Percentiles rank a stretch among this genome's conserved stretches.
Evolutionary conservation across 306 rosid genomes (phyloP).

Genomic region (Coriaria nepalensis): DNA sequence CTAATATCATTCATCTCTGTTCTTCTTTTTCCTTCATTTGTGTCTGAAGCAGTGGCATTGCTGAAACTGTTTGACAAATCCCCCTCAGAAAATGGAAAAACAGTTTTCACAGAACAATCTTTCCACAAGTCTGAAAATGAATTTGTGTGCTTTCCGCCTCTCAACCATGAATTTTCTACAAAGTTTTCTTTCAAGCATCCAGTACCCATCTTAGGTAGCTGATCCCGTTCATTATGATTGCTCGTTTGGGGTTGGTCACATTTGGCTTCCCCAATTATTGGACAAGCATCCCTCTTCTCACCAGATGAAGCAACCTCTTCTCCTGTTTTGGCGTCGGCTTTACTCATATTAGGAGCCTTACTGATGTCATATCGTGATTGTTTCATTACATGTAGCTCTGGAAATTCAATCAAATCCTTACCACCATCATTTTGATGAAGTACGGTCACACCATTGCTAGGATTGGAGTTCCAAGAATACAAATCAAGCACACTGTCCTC

Average conservation of each 20-base stretch:
- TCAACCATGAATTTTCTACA: constrained; percentile 53
- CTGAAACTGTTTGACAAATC: constrained; percentile 41
- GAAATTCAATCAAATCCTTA: constrained; percentile 17
- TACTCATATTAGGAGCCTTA: constrained; percentile 30
- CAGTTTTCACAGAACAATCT: constrained; percentile 70
- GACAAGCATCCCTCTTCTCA: constrained; percentile 44
- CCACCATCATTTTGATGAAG: constrained; percentile 35
- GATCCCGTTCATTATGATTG: constrained; percentile 44
- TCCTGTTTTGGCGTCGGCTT: constrained; percentile 25
- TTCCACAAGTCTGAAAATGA: constrained; percentile 60
- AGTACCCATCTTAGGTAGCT: constrained; percentile 31
- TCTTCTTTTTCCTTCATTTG: constrained; percentile 52
- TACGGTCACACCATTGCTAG: constrained; percentile 45
- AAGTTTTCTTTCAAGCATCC: constrained; percentile 40
- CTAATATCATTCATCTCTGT: constrained; percentile 38
- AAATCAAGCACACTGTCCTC: constrained; percentile 65
- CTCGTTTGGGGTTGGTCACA: constrained; percentile 26
- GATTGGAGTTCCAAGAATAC: constrained; percentile 50
- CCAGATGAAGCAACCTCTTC: constrained; percentile 31
- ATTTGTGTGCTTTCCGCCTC: constrained; percentile 38
- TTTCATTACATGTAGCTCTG: constrained; percentile 29
- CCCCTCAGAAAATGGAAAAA: constrained; percentile 61
- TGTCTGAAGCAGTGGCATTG: constrained; percentile 30
- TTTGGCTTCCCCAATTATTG: constrained; percentile 30
- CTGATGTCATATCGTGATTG: constrained; percentile 29